Evolutionary conservation across 768 basidiomycete genomes (phyloP), one percentile per base, ranked within the genome.

Genomic region (Brasilioporus rufonigricans): DNA sequence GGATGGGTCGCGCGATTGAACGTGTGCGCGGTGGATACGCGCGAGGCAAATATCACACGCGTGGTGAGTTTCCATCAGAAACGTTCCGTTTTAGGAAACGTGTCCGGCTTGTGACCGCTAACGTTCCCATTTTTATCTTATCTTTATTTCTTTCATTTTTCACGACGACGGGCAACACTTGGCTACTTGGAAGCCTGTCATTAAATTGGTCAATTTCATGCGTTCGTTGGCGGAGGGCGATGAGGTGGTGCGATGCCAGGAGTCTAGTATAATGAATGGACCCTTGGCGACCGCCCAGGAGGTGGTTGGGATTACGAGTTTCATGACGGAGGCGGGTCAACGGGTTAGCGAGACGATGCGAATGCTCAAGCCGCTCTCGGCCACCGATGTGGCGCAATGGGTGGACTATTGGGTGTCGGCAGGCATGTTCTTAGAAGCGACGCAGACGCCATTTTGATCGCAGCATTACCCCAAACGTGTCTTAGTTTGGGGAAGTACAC

Each of bases 401-500:
- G 63, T 78, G 3, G 64, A 63, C 11, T 77, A 77, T 52, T 77
- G 76, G 76, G 67, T 54, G 36, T 61, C 55, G 16, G 53, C 50
- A 12, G 66, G 65, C 19, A 64, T 71, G 55, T 63, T 71, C 23
- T 38, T 38, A 29, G 46, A 48, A 32, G 36, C 21, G 23, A 16
- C 19, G 19, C 21, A 56, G 21, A 31, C 21, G 32, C 10, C 16
- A 19, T 13, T 18, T 35, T 19, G 32, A 41, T 43, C 14, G 39
- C 29, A 19, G 21, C 32, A 18, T 19, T 46, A 19, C 44, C 44
- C 46, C 32, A 35, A 33, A 40, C 35, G 27, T 52, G 44, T 14
- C 21, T 23, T n/a, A 8, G 31, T 48, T 53, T 47, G 23, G 52
- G 24, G n/a, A 48, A n/a, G 53, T 35, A 35, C 53, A 54, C 53